Conservation (phyloP, 2,329 filamentous ascomycete species). For the Ilyonectria destructans region DNA sequence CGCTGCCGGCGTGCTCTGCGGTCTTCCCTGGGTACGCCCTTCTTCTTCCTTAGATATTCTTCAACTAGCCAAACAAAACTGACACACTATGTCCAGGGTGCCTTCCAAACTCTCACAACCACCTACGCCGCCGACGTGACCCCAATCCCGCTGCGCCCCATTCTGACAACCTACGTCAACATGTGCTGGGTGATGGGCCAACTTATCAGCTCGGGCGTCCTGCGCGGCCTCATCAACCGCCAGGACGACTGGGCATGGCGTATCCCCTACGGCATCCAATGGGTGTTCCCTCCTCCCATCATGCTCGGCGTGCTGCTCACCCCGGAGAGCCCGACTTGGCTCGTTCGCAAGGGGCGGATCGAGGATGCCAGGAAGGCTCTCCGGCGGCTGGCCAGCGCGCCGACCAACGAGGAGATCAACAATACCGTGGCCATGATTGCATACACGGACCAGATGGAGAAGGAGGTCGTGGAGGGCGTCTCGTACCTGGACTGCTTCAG, state of each 20-base stretch:
- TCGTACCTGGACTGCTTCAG: no score
- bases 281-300: constrained; percentile 60
- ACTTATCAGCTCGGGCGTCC: constrained; percentile 58
- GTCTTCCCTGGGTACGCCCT: not conserved
- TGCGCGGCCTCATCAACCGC: constrained; percentile 54
- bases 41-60: constrained; percentile 52
- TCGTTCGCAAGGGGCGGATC: no score
- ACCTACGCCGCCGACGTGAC: constrained; percentile 62
- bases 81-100: constrained; percentile 42
- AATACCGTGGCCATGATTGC: constrained; percentile 7
- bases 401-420: not conserved
- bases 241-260: constrained; percentile 59
- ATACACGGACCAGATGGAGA: not conserved
- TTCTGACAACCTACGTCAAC: constrained; percentile 59
- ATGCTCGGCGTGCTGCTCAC: constrained; percentile 55
- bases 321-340: constrained; percentile 30
- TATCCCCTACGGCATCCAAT: constrained; percentile 62
- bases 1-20: constrained; percentile 57
- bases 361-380: not conserved
- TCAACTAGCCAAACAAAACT: no score
- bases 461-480: no score
- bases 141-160: constrained; percentile 32
- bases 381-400: not conserved
- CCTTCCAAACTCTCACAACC: constrained; percentile 58
- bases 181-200: constrained; percentile 62